Percentiles rank a stretch among this genome's conserved stretches.
Evolutionary conservation across 345 rosid genomes (phyloP).

Genomic region (Euphorbia tirucalli): DNA sequence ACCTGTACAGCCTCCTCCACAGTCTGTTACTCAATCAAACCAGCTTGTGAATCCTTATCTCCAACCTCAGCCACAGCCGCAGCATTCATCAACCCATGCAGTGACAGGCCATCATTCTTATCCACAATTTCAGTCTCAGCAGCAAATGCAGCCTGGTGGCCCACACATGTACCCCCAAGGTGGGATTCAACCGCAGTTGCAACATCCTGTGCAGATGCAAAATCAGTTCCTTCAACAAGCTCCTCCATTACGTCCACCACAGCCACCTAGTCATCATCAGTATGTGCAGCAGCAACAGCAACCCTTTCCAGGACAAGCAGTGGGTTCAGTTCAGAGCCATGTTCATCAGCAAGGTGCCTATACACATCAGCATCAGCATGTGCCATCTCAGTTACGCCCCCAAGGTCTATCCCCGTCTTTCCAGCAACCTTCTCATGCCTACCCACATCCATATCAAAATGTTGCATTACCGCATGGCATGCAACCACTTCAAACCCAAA

Average conservation of each 20-base stretch:
- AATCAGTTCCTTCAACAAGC: slow-evolving; percentile 46
- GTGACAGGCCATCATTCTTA: slow-evolving; percentile 57
- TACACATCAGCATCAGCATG: slow-evolving; percentile 40
- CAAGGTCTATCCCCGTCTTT: too few relatives aligned
- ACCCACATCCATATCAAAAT: slow-evolving; percentile 45
- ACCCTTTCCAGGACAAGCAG: slow-evolving; percentile 44
- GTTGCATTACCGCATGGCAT: slow-evolving; percentile 21
- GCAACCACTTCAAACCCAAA: slow-evolving; percentile 36
- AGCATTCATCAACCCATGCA: slow-evolving; percentile 35
- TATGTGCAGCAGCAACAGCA: slow-evolving; percentile 41
- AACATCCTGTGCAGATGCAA: slow-evolving; percentile 40
- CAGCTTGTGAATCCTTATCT: slow-evolving; percentile 35
- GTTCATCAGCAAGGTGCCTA: slow-evolving; percentile 38
- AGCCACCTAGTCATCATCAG: slow-evolving; percentile 43
- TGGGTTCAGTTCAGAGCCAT: slow-evolving; percentile 38
- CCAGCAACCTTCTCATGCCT: slow-evolving; percentile 22
- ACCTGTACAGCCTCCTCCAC: slow-evolving; percentile 24
- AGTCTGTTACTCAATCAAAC: slow-evolving; percentile 28
- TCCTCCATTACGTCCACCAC: slow-evolving; percentile 40
- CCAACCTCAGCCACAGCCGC: slow-evolving; percentile 38
- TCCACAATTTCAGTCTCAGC: slow-evolving; percentile 44
- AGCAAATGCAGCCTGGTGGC: slow-evolving; percentile 38
- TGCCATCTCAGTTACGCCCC: slow-evolving; percentile 44
- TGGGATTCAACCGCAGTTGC: slow-evolving; percentile 40
- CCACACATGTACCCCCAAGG: slow-evolving; percentile 34